phyloP scores from a whole-genome alignment of 257 asterid genomes.

The Scutellaria minor region DNA sequence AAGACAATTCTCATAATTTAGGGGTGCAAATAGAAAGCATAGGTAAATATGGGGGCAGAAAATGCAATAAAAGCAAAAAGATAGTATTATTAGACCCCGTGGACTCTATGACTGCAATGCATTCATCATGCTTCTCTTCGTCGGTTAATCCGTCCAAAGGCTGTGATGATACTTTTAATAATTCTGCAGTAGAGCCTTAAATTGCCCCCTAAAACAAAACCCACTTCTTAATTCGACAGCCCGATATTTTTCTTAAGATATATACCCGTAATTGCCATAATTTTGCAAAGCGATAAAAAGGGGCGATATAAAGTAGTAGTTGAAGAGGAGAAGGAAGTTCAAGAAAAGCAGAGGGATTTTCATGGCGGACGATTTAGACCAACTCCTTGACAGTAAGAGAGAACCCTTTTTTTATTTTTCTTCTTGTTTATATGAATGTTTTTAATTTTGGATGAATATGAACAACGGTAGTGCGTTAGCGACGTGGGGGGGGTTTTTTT shows the following conservation, averaged over 20 bases:
- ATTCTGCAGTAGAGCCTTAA: too few relatives aligned
- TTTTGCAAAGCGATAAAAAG: background rate
- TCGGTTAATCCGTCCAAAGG: constrained; percentile 25
- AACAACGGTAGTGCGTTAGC: background rate
- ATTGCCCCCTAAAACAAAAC: background rate
- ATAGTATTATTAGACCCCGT: background rate
- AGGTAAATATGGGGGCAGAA: too few relatives aligned
- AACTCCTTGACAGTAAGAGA: constrained; percentile 88
- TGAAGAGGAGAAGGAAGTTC: constrained; percentile 19
- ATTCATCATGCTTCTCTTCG: background rate
- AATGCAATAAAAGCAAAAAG: too few relatives aligned
- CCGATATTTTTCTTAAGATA: constrained; percentile 2
- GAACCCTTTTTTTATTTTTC: background rate
- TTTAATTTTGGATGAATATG: constrained; percentile 2
- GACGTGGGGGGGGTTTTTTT: too few relatives aligned
- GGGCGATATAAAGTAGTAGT: constrained; percentile 4
- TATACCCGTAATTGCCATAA: background rate
- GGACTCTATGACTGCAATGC: background rate
- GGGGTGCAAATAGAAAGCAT: too few relatives aligned
- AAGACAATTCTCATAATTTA: too few relatives aligned
- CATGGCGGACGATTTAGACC: constrained; percentile 95
- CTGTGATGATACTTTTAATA: too few relatives aligned
- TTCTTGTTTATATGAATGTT: background rate
- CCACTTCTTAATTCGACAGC: background rate
- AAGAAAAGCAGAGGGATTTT: constrained; percentile 32